Evolutionary conservation across 179 eudicot species (phyloP).

Genomic region (Actinidia polygama): DNA sequence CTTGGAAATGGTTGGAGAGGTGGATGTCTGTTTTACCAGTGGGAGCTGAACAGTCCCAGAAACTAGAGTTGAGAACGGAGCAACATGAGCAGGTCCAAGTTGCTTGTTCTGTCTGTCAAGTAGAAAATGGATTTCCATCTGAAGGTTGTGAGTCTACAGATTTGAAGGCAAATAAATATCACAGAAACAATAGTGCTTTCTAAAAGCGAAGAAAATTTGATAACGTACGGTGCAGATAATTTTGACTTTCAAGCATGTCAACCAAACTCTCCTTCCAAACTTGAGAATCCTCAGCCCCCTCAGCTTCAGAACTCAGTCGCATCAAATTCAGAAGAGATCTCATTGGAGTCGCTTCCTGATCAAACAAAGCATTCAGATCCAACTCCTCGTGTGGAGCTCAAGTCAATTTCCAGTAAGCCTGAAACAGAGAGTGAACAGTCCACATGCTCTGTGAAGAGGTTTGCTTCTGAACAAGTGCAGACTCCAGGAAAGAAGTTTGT

Average conservation of each 20-base stretch:
- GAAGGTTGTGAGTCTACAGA: constrained; percentile 36
- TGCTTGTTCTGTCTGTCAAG: too few species aligned
- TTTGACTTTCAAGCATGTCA: constrained; percentile 26
- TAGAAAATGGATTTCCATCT: constrained; percentile 36
- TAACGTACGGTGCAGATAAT: constrained; percentile 28
- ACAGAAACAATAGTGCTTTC: constrained; percentile 27
- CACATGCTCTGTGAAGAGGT: constrained; percentile 40
- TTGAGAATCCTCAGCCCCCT: constrained; percentile 30
- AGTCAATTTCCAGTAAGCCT: constrained; percentile 31
- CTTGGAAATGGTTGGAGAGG: constrained; percentile 93
- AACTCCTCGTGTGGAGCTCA: constrained; percentile 28
- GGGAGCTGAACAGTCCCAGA: constrained; percentile 32
- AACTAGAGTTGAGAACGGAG: constrained; percentile 34
- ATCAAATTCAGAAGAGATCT: constrained; percentile 23
- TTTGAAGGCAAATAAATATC: neutral
- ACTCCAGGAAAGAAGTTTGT: constrained; percentile 56
- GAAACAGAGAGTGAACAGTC: constrained; percentile 48
- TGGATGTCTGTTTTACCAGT: constrained; percentile 78
- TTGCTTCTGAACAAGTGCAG: constrained; percentile 56
- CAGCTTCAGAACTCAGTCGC: constrained; percentile 27
- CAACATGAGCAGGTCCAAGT: constrained; percentile 25
- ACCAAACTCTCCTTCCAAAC: constrained; percentile 30
- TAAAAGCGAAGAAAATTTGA: constrained; percentile 36
- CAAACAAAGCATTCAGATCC: constrained; percentile 29
- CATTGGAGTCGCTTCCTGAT: constrained; percentile 32